phyloP scores from a whole-genome alignment of 306 rosid species.

The Crotalaria pallida region DNA sequence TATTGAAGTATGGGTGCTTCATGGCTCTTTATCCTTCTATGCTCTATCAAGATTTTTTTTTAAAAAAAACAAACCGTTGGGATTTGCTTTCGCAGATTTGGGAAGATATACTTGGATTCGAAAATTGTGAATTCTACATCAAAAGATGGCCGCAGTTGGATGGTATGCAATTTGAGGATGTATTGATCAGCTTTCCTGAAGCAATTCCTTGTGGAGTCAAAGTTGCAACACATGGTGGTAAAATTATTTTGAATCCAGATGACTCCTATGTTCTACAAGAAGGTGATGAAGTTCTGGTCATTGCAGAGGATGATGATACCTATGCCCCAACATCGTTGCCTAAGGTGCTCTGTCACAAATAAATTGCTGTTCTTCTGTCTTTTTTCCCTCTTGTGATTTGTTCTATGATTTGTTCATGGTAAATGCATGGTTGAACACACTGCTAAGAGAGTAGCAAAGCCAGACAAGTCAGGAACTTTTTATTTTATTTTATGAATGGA shows the following conservation, averaged over 20 bases:
- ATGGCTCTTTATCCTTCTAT: not conserved
- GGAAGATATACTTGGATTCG: conserved; percentile 97
- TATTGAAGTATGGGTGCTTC: too few relatives aligned
- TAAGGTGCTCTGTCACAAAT: conserved; percentile 51
- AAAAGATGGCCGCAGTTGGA: conserved; percentile 86
- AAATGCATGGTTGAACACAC: conserved; percentile 24
- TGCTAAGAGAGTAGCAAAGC: conserved; percentile 40
- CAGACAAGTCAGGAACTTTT: conserved; percentile 31
- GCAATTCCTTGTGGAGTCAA: conserved; percentile 96
- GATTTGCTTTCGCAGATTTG: conserved; percentile 56
- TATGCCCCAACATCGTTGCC: conserved; percentile 77
- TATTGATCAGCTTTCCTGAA: conserved; percentile 70
- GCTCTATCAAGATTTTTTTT: not conserved
- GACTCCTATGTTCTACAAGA: conserved; percentile 78
- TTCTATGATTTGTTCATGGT: conserved; percentile 15
- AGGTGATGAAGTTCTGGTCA: conserved; percentile 86
- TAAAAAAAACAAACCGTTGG: conserved; percentile 16
- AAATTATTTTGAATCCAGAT: conserved; percentile 74
- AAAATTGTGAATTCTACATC: conserved; percentile 90
- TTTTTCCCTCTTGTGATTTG: conserved; percentile 1
- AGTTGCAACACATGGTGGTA: conserved; percentile 72
- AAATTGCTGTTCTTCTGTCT: conserved; percentile 5
- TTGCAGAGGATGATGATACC: conserved; percentile 91
- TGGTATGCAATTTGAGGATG: conserved; percentile 75
- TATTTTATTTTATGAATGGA: conserved; percentile 41